Percentiles rank a stretch among this genome's conserved stretches.
Evolutionary conservation across 108 stramenopile genomes (phyloP).

Genomic region (Asterionellopsis glacialis): DNA sequence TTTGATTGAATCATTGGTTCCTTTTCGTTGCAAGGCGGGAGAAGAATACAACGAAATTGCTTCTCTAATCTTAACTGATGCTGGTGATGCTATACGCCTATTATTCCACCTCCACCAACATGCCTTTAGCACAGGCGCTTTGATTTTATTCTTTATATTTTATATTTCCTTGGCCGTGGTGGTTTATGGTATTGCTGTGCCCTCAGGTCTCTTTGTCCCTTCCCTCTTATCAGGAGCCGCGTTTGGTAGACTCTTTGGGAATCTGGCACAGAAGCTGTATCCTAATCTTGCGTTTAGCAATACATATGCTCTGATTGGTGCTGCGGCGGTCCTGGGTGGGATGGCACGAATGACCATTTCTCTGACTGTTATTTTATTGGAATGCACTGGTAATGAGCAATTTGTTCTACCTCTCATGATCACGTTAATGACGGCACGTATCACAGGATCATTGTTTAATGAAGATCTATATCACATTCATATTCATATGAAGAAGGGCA

Average conservation of each 20-base stretch:
- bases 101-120: conserved; percentile 49
- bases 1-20: conserved; percentile 18
- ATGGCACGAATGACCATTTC: conserved; percentile 85
- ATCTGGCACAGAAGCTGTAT: conserved; percentile 14
- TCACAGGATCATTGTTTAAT: conserved; percentile 65
- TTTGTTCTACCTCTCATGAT: conserved; percentile 79
- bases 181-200: conserved; percentile 66
- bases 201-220: conserved; percentile 70
- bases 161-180: conserved; percentile 44
- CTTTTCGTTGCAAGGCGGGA: conserved; percentile 32
- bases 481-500: conserved; percentile 46
- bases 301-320: conserved; percentile 79
- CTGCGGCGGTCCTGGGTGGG: conserved; percentile 72
- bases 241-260: conserved; percentile 49
- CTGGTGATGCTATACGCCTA: conserved; percentile 35
- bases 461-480: conserved; percentile 77
- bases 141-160: conserved; percentile 43
- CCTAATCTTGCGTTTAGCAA: conserved; percentile 49
- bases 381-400: conserved; percentile 77
- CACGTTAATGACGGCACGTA: conserved; percentile 59
- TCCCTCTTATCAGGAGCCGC: conserved; percentile 44
- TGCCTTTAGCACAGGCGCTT: conserved; percentile 17
- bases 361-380: conserved; percentile 77
- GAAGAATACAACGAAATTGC: conserved; percentile 79
- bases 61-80: conserved; percentile 58